Evolutionary conservation across 148 eudicot species (phyloP).

Genomic region (Camellia granthamiana): DNA sequence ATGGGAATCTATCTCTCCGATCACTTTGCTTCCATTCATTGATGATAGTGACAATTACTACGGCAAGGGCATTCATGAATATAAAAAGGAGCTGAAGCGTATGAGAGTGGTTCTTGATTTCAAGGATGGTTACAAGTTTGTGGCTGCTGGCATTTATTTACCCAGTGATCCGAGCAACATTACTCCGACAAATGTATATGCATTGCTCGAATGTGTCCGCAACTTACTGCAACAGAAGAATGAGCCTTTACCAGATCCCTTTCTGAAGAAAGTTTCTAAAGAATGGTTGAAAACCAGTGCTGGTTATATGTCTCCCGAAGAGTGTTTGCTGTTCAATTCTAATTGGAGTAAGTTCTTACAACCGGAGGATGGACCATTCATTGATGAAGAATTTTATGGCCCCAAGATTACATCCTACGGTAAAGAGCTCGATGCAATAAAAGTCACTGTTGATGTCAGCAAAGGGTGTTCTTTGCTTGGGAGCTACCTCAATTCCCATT

Average conservation of each 20-base stretch:
- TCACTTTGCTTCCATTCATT: conserved; percentile 58
- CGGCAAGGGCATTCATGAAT: conserved; percentile 41
- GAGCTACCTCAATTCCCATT: conserved; percentile 29
- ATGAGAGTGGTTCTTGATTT: conserved; percentile 50
- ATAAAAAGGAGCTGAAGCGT: conserved; percentile 33
- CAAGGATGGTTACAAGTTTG: conserved; percentile 31
- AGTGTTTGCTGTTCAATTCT: conserved; percentile 40
- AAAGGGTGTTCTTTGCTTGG: conserved; percentile 40
- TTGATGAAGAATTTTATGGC: conserved; percentile 61
- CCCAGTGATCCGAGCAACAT: conserved; percentile 34
- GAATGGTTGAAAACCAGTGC: conserved; percentile 54
- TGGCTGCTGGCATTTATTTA: conserved; percentile 34
- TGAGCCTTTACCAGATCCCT: conserved; percentile 24
- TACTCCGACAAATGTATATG: conserved; percentile 32
- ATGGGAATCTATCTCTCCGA: conserved; percentile 48
- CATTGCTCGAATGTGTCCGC: conserved; percentile 45
- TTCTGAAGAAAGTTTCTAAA: conserved; percentile 20
- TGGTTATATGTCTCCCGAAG: conserved; percentile 50
- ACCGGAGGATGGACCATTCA: conserved; percentile 54
- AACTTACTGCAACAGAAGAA: not conserved
- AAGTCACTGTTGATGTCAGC: conserved; percentile 33
- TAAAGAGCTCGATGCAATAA: conserved; percentile 44
- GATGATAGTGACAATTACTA: conserved; percentile 47
- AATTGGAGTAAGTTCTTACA: conserved; percentile 27
- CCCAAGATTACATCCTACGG: conserved; percentile 26